Conservation (phyloP, 176 grass and related monocot genomes). For the Triticum turgidum region DNA sequence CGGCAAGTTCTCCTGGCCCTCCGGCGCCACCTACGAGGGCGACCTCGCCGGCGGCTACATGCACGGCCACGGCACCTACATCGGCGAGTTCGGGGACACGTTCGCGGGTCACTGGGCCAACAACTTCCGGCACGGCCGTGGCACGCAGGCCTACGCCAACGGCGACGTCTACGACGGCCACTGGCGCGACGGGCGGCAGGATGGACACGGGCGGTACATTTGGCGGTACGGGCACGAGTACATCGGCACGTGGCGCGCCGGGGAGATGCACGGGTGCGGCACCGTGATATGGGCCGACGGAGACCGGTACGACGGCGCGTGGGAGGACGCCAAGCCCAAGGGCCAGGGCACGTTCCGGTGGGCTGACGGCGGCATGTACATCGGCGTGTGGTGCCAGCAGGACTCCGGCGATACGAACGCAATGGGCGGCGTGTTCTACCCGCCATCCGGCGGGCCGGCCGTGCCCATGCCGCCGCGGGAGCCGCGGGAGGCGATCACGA, state of each 20-base stretch:
- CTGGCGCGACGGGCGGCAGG: constrained; percentile 64
- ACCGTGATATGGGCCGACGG: constrained; percentile 61
- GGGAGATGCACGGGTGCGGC: constrained; percentile 68
- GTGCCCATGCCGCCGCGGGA: constrained; percentile 51
- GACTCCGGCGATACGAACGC: constrained; percentile 48
- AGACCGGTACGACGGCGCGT: constrained; percentile 80
- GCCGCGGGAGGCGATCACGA: constrained; percentile 50
- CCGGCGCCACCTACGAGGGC: constrained; percentile 78
- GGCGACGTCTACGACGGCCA: constrained; percentile 83
- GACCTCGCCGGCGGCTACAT: constrained; percentile 66
- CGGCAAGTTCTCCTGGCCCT: constrained; percentile 81
- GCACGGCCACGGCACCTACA: constrained; percentile 69
- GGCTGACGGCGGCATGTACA: constrained; percentile 75
- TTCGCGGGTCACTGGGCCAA: constrained; percentile 60
- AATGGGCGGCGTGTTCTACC: constrained; percentile 79
- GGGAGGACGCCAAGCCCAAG: constrained; percentile 73
- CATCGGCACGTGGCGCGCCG: constrained; percentile 63
- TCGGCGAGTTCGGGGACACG: constrained; percentile 68
- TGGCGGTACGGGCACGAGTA: constrained; percentile 81
- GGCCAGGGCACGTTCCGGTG: constrained; percentile 81
- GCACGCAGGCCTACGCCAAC: constrained; percentile 61
- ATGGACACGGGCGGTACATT: constrained; percentile 69
- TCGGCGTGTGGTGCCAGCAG: constrained; percentile 55
- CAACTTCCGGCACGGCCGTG: constrained; percentile 78
- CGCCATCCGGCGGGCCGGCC: constrained; percentile 45